Conservation (phyloP, 257 asterid species). For the Linderniella brevidens region DNA sequence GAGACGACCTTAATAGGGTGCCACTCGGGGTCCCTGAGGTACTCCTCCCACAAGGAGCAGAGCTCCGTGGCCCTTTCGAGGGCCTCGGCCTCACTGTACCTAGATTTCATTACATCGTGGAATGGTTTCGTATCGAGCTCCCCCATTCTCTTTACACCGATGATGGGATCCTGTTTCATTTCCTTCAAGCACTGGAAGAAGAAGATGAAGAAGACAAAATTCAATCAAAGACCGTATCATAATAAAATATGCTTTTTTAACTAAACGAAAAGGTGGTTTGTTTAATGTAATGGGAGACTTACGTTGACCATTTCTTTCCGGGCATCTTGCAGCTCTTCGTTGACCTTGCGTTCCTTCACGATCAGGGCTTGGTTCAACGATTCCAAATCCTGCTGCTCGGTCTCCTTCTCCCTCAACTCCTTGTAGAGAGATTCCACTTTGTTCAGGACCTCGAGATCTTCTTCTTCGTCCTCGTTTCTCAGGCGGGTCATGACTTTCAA, state of each 20-base stretch:
- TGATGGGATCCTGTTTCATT: slow-evolving; percentile 20
- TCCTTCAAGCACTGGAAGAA: slow-evolving; percentile 65
- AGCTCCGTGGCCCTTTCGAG: slow-evolving; percentile 68
- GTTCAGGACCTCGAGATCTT: slow-evolving; percentile 41
- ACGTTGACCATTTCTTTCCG: slow-evolving; percentile 82
- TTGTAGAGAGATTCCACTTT: slow-evolving; percentile 39
- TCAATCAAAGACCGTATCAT: background rate
- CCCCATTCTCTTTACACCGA: slow-evolving; percentile 84
- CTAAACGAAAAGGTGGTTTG: background rate
- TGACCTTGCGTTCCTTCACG: slow-evolving; percentile 64
- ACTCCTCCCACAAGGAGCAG: slow-evolving; percentile 84
- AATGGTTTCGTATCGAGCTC: slow-evolving; percentile 75
- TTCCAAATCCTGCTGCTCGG: slow-evolving; percentile 45
- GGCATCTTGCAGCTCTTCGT: slow-evolving; percentile 85
- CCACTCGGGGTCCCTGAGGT: slow-evolving; percentile 91
- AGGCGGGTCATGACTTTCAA: slow-evolving; percentile 50
- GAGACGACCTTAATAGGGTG: slow-evolving; percentile 61
- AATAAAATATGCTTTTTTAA: slow-evolving; percentile 1
- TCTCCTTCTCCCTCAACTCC: slow-evolving; percentile 64
- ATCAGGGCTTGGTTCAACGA: slow-evolving; percentile 46
- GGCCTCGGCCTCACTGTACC: slow-evolving; percentile 47
- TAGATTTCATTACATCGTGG: slow-evolving; percentile 49
- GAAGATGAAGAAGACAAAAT: slow-evolving; percentile 5
- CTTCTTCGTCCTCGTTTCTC: slow-evolving; percentile 56
- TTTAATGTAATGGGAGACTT: slow-evolving; percentile 16